These are phyloP conservation scores for Russula earlei DNA, from an alignment of 768 basidiomycete genomes.

Conservation along the genomic window DNA sequence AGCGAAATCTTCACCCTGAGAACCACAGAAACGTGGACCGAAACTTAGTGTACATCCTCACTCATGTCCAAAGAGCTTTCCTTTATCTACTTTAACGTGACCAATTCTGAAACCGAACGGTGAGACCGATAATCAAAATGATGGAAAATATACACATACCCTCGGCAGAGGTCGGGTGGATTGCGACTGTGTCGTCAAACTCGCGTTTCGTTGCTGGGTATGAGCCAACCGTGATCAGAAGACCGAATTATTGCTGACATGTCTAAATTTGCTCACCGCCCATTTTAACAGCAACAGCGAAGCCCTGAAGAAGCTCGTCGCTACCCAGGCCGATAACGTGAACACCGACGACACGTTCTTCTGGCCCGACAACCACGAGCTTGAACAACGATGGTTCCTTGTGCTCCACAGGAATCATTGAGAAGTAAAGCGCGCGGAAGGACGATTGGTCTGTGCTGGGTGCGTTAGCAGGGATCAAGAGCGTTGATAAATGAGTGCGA, in stretches of 20 bases:
- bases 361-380: constrained; percentile 74
- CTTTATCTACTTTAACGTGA: constrained; percentile 41
- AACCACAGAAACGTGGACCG: background rate
- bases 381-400: constrained; percentile 96
- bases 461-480: background rate
- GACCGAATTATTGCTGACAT: background rate
- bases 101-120: constrained; percentile 37
- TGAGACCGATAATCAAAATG: background rate
- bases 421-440: constrained; percentile 84
- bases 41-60: background rate
- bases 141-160: constrained; percentile 36
- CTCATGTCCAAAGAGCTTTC: background rate
- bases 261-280: constrained; percentile 37
- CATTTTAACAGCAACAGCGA: constrained; percentile 97
- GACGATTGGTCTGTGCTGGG: constrained; percentile 55
- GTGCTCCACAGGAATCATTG: constrained; percentile 81
- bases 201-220: constrained; percentile 61
- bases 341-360: constrained; percentile 93
- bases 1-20: background rate
- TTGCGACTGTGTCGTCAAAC: constrained; percentile 82
- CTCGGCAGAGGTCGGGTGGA: constrained; percentile 83
- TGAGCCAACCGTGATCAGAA: background rate
- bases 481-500: constrained; percentile 26
- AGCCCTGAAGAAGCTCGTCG: constrained; percentile 94
- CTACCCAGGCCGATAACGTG: constrained; percentile 88